phyloP scores from a whole-genome alignment of 306 rosid genomes.

The Rosa chinensis region DNA sequence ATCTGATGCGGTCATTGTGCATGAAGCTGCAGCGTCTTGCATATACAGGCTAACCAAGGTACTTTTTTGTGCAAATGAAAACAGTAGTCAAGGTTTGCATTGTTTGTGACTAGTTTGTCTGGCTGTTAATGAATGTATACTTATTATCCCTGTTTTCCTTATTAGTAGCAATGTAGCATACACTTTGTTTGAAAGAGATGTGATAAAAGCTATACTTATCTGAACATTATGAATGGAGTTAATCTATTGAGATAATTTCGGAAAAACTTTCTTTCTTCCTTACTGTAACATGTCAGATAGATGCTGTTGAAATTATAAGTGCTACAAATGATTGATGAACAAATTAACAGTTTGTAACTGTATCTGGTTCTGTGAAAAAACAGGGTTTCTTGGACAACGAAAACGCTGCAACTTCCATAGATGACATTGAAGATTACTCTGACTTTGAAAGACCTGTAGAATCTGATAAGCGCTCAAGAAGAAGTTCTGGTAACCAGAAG shows the following conservation, averaged over 20 bases:
- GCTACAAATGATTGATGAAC: too few relatives aligned
- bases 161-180: background rate
- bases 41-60: constrained; percentile 94
- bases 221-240: background rate
- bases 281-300: background rate
- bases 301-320: background rate
- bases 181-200: background rate
- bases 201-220: background rate
- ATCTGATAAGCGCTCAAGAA: constrained; percentile 33
- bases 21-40: constrained; percentile 90
- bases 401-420: constrained; percentile 50
- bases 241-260: background rate
- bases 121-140: constrained; percentile 7
- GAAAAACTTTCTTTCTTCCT: background rate
- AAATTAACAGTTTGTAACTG: too few relatives aligned
- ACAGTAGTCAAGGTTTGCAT: constrained; percentile 7
- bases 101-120: constrained; percentile 2
- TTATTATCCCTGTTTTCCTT: background rate
- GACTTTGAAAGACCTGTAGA: constrained; percentile 49
- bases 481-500: constrained; percentile 46
- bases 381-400: constrained; percentile 87
- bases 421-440: constrained; percentile 53
- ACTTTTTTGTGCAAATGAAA: constrained; percentile 15
- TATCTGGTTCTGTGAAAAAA: constrained; percentile 10
- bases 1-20: constrained; percentile 73